phyloP scores from a whole-genome alignment of 306 rosid species.

The Lagenaria siceraria region DNA sequence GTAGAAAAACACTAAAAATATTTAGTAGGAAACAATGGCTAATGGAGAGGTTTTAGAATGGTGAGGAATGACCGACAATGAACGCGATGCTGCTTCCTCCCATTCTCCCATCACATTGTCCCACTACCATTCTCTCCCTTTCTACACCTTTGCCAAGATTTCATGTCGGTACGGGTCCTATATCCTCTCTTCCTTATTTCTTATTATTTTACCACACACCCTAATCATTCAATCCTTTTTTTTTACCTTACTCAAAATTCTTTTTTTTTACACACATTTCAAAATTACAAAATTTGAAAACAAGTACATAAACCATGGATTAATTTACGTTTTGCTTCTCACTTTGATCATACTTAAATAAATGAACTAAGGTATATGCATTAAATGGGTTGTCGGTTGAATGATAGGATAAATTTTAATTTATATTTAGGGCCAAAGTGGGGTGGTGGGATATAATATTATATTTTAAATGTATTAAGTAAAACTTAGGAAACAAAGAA shows the following conservation, averaged over 20 bases:
- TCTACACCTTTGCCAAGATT: background rate
- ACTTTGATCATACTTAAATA: too few species aligned
- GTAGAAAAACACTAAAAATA: too few species aligned
- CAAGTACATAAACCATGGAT: too few species aligned
- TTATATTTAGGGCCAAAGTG: background rate
- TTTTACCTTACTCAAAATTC: too few species aligned
- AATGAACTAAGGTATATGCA: background rate
- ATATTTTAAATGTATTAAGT: background rate
- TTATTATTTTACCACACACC: too few species aligned
- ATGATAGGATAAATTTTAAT: background rate
- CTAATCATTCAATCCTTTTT: too few species aligned
- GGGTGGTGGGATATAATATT: background rate
- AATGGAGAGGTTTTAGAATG: background rate
- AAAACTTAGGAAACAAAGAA: background rate
- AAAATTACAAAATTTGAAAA: too few species aligned
- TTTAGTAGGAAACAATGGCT: background rate
- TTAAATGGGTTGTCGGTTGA: background rate
- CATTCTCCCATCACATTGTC: background rate
- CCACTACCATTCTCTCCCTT: background rate
- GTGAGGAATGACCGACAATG: background rate
- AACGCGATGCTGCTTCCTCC: background rate
- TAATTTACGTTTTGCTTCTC: too few species aligned
- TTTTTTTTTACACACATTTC: too few species aligned
- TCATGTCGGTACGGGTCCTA: background rate
- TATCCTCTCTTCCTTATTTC: background rate